Base-by-base conservation (phyloP, 108 stramenopile species). In the Cyclostephanos tholiformis region DNA sequence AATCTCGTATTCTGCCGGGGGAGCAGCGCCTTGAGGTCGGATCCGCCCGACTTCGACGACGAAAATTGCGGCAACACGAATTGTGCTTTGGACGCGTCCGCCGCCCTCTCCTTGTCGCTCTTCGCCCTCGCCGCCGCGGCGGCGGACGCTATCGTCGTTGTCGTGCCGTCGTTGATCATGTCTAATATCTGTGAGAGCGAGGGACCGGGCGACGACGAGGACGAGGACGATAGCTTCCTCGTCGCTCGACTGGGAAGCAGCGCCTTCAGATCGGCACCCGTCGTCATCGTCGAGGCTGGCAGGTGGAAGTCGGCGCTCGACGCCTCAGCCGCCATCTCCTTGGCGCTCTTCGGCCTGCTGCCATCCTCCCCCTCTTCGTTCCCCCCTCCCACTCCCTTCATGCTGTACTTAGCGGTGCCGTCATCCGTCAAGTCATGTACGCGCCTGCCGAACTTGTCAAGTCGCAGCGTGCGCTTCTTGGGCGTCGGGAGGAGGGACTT, bases 1-100 rank as follows among this genome's bases (percentile, higher is more conserved):
- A 60, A 60, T 60, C 29, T 60, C 59, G 35, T 39, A 8, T 60
- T 60, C 38, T 60, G 59, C 17, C 38, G 32, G 9, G 59, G 59
- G n/a, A 60, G 7, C 13, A 60, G 35, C 14, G 32, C 59, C 29
- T 60, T 60, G 32, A 60, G 59, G 59, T 60, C 59, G 19, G 29
- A 32, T 38, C 59, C 29, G 35, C 16, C 56, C 27, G 41, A 41
- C 41, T 12, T 41, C 41, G 41, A 41, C 41, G 41, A 41, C 41
- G 41, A 10, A 8, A 12, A 41, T 1, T 10, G 9, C 41, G 41
- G 41, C 4, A 12, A 12, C 7, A 41, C 11, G 41, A 41, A 41
- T 12, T 41, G 41, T 12, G 41, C 41, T 10, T 10, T 41, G 11
- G 41, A 41, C 4, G 41, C 41, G 9, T 41, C 41, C 41, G 41